Evolutionary conservation across 139 green algal genomes (phyloP).

Genomic region (Micractinium conductrix): DNA sequence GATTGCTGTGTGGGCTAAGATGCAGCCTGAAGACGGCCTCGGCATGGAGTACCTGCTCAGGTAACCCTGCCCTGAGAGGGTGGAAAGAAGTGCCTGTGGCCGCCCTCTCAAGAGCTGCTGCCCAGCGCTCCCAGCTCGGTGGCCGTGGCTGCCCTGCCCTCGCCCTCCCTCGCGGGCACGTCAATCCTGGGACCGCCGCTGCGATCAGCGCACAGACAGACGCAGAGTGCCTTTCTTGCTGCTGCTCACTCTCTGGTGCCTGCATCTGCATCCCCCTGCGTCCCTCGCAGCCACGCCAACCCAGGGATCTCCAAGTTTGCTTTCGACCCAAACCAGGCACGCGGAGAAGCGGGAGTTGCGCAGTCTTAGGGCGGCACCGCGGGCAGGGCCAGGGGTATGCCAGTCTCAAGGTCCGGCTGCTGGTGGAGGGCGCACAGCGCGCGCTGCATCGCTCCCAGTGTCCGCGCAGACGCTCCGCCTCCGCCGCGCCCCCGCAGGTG

Average conservation of each 20-base stretch:
- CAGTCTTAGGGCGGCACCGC: too few species aligned
- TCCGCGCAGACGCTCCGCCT: too few species aligned
- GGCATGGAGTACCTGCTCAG: slow-evolving; percentile 19
- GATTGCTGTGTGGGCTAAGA: slow-evolving; percentile 35
- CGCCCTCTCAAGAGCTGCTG: background rate
- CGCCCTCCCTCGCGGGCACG: too few species aligned
- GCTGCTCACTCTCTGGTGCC: background rate
- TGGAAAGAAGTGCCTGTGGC: too few species aligned
- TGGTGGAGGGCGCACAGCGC: too few species aligned
- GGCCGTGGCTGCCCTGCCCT: too few species aligned
- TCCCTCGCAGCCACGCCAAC: slow-evolving; percentile 1
- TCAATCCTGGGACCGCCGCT: too few species aligned
- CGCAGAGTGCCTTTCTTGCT: background rate
- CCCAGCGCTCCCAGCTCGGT: background rate
- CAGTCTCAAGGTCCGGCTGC: too few species aligned
- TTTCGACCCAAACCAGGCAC: background rate
- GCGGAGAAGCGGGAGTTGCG: too few species aligned
- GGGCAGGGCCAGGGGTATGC: too few species aligned
- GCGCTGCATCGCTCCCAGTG: too few species aligned
- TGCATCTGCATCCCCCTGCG: background rate
- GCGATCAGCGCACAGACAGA: too few species aligned
- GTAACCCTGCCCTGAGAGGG: background rate
- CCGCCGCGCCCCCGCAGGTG: background rate
- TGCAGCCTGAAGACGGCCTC: background rate
- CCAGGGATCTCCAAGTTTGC: background rate